Base-by-base conservation (phyloP, 2,329 filamentous ascomycete species). In the Arthrobotrys pseudoclavata region DNA sequence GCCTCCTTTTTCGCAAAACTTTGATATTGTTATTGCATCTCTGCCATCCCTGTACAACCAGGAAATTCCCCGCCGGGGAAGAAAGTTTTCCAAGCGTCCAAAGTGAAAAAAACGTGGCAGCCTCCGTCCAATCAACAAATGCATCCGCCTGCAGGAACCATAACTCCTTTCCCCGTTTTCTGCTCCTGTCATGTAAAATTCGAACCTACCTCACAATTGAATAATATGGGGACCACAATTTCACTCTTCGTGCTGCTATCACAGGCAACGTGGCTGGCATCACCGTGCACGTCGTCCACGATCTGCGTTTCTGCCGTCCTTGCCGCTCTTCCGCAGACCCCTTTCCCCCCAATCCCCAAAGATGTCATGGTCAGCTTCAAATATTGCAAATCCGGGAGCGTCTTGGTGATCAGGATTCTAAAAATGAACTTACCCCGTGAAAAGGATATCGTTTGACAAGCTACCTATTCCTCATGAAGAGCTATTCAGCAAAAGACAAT, bases 251-350 rank as follows among this genome's bases (percentile, higher is more conserved):
- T 92, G 71, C 89, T 90, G 3, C 88, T 88, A 83, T 96, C 92
- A 83, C 92, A 95, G 9, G 92, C 92, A 82, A 96, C 94, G 82
- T 95, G 92, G 1, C 91, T 92, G 0, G 91, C 91, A 81, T 95
- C 95, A 63, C 84, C 82, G 50, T 92, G 90, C 6, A 96, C 92
- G 83, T 96, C 90, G 12, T 86, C 84, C 0, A 91, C 87, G 5
- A 94, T 83, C 84, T 92, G 91, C 10, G 92, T 94, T 75, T 84
- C 82, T 52, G 84, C 84, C 2, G 85, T 87, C 24, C 86, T 82
- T 0, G 91, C 92, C 0, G 92, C 91, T 5, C 88, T 85, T 1
- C 92, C 92, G 83, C 92, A 95, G 4, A 96, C 92, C 31, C 92
- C 92, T 48, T 88, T 87, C 55, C 22, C 37, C 18, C 34, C 18